These are phyloP conservation scores for Arachis hypogaea DNA, from an alignment of 306 rosid genomes.

Conservation along the genomic window DNA sequence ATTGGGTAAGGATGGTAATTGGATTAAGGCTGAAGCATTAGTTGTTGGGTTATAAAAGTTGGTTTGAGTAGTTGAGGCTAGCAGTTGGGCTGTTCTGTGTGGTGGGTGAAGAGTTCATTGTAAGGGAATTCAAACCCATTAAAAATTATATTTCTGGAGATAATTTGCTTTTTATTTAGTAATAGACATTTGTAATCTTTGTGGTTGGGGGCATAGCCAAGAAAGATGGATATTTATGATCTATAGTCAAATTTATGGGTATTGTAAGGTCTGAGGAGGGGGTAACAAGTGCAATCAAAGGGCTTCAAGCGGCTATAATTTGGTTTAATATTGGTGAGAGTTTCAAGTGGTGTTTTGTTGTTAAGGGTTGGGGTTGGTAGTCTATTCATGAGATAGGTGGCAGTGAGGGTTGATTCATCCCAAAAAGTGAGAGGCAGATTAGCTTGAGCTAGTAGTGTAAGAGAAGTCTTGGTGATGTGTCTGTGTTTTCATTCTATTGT, in stretches of 20 bases:
- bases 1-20: no score
- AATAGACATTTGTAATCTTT: no score
- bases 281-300: neutral
- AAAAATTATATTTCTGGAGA: neutral
- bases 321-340: neutral
- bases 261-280: neutral
- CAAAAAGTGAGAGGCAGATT: neutral
- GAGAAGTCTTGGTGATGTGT: neutral
- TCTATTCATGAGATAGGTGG: neutral
- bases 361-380: neutral
- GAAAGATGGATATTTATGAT: no score
- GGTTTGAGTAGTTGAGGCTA: no score
- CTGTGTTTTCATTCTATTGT: neutral
- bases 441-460: neutral
- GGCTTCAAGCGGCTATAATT: no score
- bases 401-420: neutral
- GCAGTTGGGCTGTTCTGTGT: no score
- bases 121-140: neutral
- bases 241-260: no score
- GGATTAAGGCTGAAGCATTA: no score
- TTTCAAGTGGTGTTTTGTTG: neutral
- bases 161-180: neutral
- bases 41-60: no score
- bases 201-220: no score
- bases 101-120: no score